Evolutionary conservation across 2,329 filamentous ascomycete genomes (phyloP).

Genomic region (Xylariaceae sp.): DNA sequence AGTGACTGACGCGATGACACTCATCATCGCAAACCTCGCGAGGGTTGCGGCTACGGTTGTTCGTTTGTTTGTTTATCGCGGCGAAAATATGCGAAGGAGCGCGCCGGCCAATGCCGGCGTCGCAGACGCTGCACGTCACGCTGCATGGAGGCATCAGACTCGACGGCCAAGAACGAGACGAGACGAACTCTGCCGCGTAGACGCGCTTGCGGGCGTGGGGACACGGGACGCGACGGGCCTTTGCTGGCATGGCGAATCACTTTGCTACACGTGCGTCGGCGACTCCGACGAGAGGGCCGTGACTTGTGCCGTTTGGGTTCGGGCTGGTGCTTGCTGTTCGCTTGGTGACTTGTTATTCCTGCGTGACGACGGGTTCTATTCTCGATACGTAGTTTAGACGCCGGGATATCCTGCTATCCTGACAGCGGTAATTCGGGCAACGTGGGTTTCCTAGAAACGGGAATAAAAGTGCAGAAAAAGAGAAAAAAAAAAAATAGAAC

Average conservation of each 20-base stretch:
- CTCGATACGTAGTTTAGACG: too few species aligned
- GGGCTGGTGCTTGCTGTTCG: too few species aligned
- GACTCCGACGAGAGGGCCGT: neutral
- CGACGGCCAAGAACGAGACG: too few species aligned
- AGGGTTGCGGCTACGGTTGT: too few species aligned
- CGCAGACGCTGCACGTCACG: neutral
- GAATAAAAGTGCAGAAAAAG: neutral
- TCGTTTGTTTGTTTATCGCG: neutral
- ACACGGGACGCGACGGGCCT: neutral
- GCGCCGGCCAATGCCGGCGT: too few species aligned
- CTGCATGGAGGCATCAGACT: neutral
- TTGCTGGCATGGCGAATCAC: conserved; percentile 14
- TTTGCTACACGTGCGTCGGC: conserved; percentile 13
- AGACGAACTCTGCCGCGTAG: too few species aligned
- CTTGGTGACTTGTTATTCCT: too few species aligned
- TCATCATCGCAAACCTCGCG: too few species aligned
- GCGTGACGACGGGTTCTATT: neutral
- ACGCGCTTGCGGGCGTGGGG: too few species aligned
- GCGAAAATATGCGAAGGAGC: too few species aligned
- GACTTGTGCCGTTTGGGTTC: too few species aligned
- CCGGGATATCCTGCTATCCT: neutral
- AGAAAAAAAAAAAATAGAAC: neutral
- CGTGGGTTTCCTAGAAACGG: conserved; percentile 12
- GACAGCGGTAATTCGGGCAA: conserved; percentile 9
- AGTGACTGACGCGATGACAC: too few species aligned